These are phyloP conservation scores for Citrus australasica DNA, from an alignment of 345 rosid species.

Conservation along the genomic window DNA sequence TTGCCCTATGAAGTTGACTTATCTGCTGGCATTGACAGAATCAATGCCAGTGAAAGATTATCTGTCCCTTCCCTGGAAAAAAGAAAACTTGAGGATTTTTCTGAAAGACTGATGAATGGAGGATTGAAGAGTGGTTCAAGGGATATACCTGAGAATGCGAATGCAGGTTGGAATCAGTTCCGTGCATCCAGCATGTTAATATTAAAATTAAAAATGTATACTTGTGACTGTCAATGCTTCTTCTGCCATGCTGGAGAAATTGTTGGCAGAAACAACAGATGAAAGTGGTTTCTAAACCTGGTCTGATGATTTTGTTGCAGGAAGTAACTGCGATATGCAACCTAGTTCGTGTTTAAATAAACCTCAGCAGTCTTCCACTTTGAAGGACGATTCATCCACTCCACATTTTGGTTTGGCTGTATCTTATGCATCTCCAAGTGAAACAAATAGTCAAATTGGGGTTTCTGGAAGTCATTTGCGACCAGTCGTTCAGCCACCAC, in stretches of 20 bases:
- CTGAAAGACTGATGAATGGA: conserved; percentile 61
- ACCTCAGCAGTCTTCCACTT: conserved; percentile 36
- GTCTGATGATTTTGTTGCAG: conserved; percentile 38
- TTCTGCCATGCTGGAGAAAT: conserved; percentile 12
- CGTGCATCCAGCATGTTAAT: neutral
- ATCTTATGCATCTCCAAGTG: conserved; percentile 44
- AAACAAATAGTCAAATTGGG: conserved; percentile 55
- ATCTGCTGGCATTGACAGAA: conserved; percentile 45
- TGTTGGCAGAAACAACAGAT: neutral
- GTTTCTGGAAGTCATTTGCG: conserved; percentile 40
- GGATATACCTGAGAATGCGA: conserved; percentile 51
- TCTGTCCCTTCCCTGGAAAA: conserved; percentile 45
- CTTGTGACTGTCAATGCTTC: neutral
- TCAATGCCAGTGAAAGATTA: conserved; percentile 34
- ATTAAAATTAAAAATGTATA: neutral
- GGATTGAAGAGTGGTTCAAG: conserved; percentile 39
- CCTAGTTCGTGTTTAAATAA: conserved; percentile 40
- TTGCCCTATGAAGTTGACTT: conserved; percentile 44
- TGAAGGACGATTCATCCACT: conserved; percentile 56
- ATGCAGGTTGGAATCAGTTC: conserved; percentile 47
- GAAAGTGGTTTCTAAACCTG: conserved; percentile 6
- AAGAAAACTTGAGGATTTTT: conserved; percentile 50
- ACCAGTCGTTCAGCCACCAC: conserved; percentile 35
- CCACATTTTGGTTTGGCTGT: conserved; percentile 41
- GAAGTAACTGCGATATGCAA: conserved; percentile 42